phyloP scores from a whole-genome alignment of 208 protist genomes.

The Leishmania tropica region DNA sequence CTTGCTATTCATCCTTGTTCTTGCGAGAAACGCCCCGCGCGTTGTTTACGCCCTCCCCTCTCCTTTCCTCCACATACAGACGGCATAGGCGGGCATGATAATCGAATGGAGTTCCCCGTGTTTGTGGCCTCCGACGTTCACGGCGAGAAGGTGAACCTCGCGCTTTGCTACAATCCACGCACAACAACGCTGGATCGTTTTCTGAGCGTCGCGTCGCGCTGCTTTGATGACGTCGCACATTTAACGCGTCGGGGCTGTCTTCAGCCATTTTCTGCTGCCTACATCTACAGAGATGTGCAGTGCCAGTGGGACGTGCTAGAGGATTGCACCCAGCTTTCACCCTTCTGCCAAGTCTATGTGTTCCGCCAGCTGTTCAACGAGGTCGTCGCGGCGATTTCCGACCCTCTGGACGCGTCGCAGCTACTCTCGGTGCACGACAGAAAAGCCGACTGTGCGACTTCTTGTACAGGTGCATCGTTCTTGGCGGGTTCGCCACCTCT shows the following conservation, averaged over 20 bases:
- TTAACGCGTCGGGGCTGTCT: background rate
- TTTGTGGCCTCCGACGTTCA: constrained; percentile 69
- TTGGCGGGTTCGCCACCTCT: background rate
- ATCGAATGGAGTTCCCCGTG: constrained; percentile 63
- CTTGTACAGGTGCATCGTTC: background rate
- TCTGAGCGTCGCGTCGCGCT: constrained; percentile 21
- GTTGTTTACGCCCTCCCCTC: too few relatives aligned
- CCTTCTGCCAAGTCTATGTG: constrained; percentile 73
- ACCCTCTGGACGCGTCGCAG: background rate
- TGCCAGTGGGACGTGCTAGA: constrained; percentile 65
- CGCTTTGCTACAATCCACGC: constrained; percentile 18
- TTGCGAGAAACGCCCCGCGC: background rate
- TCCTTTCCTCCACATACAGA: background rate
- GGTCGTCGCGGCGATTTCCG: background rate
- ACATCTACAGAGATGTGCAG: constrained; percentile 55
- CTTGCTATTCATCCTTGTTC: background rate
- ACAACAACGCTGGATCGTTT: constrained; percentile 30
- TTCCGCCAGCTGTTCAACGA: constrained; percentile 43
- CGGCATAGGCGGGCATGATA: background rate
- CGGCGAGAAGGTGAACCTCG: constrained; percentile 73
- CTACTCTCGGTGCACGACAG: background rate
- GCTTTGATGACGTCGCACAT: constrained; percentile 39
- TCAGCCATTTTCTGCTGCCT: constrained; percentile 32
- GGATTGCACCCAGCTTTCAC: constrained; percentile 43
- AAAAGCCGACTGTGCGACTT: background rate